These are phyloP conservation scores for Mycena amicta DNA, from an alignment of 768 basidiomycete genomes.

Conservation along the genomic window DNA sequence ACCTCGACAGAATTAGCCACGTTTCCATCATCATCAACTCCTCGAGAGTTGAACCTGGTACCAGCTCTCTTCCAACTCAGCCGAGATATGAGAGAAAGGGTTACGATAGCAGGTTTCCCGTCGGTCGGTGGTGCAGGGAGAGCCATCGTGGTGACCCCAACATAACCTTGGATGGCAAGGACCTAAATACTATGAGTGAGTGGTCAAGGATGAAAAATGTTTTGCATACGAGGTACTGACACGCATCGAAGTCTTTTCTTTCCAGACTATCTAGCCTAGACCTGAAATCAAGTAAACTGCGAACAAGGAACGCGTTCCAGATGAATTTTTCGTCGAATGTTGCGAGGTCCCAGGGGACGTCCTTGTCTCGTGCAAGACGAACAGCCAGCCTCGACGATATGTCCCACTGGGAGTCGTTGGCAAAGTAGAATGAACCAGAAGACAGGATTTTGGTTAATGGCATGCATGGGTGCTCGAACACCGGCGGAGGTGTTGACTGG, in stretches of 20 bases:
- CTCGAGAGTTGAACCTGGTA: constrained; percentile 95
- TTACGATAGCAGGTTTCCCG: constrained; percentile 72
- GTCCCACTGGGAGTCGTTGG: constrained; percentile 84
- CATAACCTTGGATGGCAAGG: constrained; percentile 92
- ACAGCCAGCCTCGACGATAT: constrained; percentile 80
- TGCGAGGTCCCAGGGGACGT: constrained; percentile 47
- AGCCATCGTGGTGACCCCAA: constrained; percentile 79
- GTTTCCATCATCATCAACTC: constrained; percentile 93
- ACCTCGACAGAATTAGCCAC: constrained; percentile 97
- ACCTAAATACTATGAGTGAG: constrained; percentile 48
- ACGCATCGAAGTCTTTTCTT: constrained; percentile 73
- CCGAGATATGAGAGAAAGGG: constrained; percentile 81
- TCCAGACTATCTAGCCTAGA: constrained; percentile 72
- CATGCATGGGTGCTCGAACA: constrained; percentile 88
- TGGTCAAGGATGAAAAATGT: constrained; percentile 13
- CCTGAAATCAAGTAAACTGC: constrained; percentile 86
- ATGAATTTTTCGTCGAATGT: constrained; percentile 86
- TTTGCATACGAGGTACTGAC: constrained; percentile 78
- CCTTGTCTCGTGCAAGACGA: constrained; percentile 58
- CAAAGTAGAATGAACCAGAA: constrained; percentile 92
- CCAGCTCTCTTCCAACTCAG: constrained; percentile 95
- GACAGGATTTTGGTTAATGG: constrained; percentile 90
- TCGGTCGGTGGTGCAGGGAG: constrained; percentile 74
- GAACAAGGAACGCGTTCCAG: constrained; percentile 93
- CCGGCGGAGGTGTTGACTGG: constrained; percentile 45